These are phyloP conservation scores for Phlyctochytrium arcticum DNA, from an alignment of 192 early-diverging fungal genomes.

Conservation along the genomic window DNA sequence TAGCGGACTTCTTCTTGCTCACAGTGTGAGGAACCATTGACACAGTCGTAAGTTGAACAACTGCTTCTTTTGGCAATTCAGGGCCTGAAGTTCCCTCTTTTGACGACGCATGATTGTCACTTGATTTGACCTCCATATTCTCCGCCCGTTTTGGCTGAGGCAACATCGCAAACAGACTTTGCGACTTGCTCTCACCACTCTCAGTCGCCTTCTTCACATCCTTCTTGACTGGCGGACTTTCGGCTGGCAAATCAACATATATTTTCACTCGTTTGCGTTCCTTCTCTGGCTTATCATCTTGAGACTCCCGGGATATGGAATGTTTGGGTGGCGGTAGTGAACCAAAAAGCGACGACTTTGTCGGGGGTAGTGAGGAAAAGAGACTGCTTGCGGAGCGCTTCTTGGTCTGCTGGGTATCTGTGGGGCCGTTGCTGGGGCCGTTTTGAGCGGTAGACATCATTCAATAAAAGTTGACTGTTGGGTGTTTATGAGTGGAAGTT, in stretches of 20 bases:
- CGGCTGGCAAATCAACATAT: constrained; percentile 17
- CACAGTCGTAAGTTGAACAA: too few species aligned
- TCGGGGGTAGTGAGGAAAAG: not conserved
- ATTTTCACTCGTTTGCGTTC: constrained; percentile 23
- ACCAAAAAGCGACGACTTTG: constrained; percentile 2
- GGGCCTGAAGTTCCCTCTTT: too few species aligned
- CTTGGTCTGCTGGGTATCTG: too few species aligned
- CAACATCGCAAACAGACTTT: constrained; percentile 16
- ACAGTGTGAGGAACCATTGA: too few species aligned
- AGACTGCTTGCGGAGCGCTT: not conserved
- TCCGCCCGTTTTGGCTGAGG: constrained; percentile 26
- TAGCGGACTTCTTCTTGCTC: too few species aligned
- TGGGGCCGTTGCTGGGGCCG: too few species aligned
- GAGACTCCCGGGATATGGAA: not conserved
- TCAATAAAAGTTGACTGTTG: too few species aligned
- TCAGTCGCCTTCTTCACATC: not conserved
- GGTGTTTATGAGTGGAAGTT: too few species aligned
- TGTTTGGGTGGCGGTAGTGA: constrained; percentile 9
- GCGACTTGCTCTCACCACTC: not conserved
- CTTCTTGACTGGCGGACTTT: not conserved
- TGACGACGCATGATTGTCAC: too few species aligned
- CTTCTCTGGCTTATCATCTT: not conserved
- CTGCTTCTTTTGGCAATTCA: too few species aligned
- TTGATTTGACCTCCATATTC: too few species aligned
- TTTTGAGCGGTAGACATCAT: too few species aligned